Evolutionary conservation across 352 stramenopile species (phyloP), one percentile per base, ranked within the genome.

Genomic region (Pythium folliculosum): DNA sequence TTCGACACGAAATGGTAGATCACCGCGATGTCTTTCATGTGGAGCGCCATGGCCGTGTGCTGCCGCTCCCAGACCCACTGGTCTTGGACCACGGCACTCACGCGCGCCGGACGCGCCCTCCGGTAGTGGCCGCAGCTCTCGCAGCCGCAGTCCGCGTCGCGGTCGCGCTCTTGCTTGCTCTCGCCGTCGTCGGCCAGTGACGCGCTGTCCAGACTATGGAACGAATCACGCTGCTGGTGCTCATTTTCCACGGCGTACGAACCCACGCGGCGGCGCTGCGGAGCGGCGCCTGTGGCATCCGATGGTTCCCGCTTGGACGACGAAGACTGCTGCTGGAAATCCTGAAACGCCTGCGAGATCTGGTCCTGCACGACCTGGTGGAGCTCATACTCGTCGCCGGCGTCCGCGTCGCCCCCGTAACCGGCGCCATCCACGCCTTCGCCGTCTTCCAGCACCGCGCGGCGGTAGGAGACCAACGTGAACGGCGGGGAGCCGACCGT

Each of bases 381-480:
- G 51, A 64, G 58, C 56, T 64, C 58, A 17, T 64, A 64, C 2
- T 75, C 63, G 23, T 67, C 53, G 13, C 71, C 66, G 13, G 65
- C 47, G 23, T 38, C 61, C 17, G 49, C 54, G 16, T 76, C 66
- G 19, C 47, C 68, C 12, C 65, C 60, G 48, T 79, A 79, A 62
- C 56, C 13, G 60, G 69, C 48, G 63, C 19, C 23, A 7, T 62
- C 53, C 13, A 60, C 40, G 40, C 43, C 35, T 14, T 63, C 62
- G 21, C 45, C 30, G 3, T 53, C 53, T 48, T 69, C 62, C 62
- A 53, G 63, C 6, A 53, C 43, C 5, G 62, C 52, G 5, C 76
- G 76, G 40, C 76, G 76, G 55, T 84, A 79, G 14, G 76, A 84
- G 7, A 81, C 75, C 5, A 84, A 55, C 4, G 76, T 84, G 49